phyloP scores from a whole-genome alignment of 805 yeast species.

The Cyberlindnera samutprakarnensis region DNA sequence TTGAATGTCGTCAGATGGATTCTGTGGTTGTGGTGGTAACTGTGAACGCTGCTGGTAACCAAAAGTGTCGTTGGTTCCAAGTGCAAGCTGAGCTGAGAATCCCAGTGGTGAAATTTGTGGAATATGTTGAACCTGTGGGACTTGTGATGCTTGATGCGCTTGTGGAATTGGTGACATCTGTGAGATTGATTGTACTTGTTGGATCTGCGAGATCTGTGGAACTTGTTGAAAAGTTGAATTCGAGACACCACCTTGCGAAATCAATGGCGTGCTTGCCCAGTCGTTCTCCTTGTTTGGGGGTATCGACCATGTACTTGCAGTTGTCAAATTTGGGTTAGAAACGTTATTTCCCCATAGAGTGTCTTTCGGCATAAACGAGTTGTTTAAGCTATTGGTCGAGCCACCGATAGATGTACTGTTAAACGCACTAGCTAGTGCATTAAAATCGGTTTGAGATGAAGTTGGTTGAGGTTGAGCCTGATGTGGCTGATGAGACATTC shows the following conservation, averaged over 20 bases:
- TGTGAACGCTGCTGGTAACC: neutral
- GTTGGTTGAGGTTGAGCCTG: neutral
- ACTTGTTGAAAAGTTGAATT: neutral
- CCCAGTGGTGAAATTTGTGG: neutral
- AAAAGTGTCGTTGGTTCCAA: neutral
- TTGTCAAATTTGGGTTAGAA: neutral
- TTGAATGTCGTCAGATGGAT: neutral
- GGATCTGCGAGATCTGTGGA: neutral
- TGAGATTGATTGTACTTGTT: neutral
- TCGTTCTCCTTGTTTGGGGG: neutral
- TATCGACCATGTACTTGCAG: neutral
- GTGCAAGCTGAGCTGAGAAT: too few relatives aligned
- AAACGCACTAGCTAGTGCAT: neutral
- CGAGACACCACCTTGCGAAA: neutral
- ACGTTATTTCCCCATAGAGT: constrained; percentile 4
- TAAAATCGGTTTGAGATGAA: neutral
- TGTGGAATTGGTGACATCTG: neutral
- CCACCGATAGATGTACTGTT: neutral
- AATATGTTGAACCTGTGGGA: neutral
- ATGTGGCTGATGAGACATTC: neutral
- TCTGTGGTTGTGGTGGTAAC: neutral
- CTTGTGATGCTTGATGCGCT: too few relatives aligned
- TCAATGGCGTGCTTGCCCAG: constrained; percentile 1
- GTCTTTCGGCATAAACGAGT: constrained; percentile 1
- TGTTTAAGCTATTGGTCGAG: neutral